A percentile compares a stretch with the other conserved stretches of the same genome.
These are phyloP conservation scores for Wickerhamomyces sp. DNA, from an alignment of 1,139 yeast genomes.

Conservation along the genomic window DNA sequence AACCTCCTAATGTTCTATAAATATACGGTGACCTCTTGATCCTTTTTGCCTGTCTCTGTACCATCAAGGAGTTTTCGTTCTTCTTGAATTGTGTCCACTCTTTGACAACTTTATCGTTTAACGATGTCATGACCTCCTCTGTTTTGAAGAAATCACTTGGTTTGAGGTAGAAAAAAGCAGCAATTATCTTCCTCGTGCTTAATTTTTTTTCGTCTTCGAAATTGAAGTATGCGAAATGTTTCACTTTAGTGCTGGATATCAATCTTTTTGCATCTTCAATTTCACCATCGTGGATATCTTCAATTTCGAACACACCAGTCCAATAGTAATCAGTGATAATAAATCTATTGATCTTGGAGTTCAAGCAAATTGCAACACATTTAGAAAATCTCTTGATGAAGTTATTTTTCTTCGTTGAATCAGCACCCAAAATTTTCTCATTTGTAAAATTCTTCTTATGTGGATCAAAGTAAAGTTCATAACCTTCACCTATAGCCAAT, in stretches of 20 bases:
- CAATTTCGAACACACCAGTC: constrained; percentile 21
- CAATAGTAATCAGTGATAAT: constrained; percentile 23
- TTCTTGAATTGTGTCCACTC: constrained; percentile 20
- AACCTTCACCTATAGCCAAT: constrained; percentile 22
- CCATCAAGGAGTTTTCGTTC: constrained; percentile 2
- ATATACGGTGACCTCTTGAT: constrained; percentile 13
- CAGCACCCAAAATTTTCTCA: constrained; percentile 13
- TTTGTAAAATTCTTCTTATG: constrained; percentile 11
- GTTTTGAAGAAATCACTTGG: constrained; percentile 5
- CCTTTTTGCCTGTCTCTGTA: constrained; percentile 8
- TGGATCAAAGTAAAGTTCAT: constrained; percentile 19
- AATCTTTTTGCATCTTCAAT: constrained; percentile 18
- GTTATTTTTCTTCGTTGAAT: constrained; percentile 19
- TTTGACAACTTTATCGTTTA: constrained; percentile 15
- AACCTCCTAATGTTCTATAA: constrained; percentile 14
- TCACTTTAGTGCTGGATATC: constrained; percentile 20
- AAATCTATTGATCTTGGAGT: constrained; percentile 20
- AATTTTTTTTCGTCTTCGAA: constrained; percentile 14
- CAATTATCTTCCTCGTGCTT: constrained; percentile 20
- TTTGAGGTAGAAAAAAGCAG: constrained; percentile 15
- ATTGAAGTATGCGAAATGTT: constrained; percentile 19
- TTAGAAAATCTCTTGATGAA: constrained; percentile 21
- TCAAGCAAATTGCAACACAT: constrained; percentile 23
- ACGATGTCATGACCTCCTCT: constrained; percentile 3
- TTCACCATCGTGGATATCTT: constrained; percentile 21